These are phyloP conservation scores for Leishmania guyanensis DNA, from an alignment of 208 protist species.

Conservation along the genomic window DNA sequence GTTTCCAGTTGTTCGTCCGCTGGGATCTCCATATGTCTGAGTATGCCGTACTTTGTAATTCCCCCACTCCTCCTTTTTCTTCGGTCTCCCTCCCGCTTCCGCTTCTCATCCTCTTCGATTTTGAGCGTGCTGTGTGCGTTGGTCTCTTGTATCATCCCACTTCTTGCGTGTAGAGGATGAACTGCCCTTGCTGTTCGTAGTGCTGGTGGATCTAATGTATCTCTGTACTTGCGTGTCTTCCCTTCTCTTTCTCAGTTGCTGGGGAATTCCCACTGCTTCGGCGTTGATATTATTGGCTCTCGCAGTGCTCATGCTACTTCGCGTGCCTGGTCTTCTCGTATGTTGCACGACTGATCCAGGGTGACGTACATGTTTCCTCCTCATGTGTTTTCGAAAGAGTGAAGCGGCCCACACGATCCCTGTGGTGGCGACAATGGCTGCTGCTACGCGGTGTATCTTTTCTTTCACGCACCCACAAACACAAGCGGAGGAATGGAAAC, in stretches of 20 bases:
- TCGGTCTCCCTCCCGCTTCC: background rate
- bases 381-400: background rate
- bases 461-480: too few relatives aligned
- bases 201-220: background rate
- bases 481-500: too few relatives aligned
- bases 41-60: background rate
- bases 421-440: background rate
- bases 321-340: background rate
- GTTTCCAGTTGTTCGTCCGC: background rate
- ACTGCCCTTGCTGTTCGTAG: background rate
- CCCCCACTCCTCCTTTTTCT: background rate
- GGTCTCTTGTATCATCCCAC: background rate
- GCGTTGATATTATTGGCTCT: background rate
- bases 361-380: background rate
- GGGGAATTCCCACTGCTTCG: background rate
- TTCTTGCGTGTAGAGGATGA: background rate
- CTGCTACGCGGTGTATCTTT: background rate
- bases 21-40: background rate
- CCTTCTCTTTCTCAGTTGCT: background rate
- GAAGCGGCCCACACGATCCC: background rate
- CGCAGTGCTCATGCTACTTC: background rate
- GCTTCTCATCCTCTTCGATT: background rate
- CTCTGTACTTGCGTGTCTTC: background rate
- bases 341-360: background rate
- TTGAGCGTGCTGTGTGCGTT: background rate